Evolutionary conservation across 108 stramenopile genomes (phyloP).

Genomic region (Cyclotella cryptica): DNA sequence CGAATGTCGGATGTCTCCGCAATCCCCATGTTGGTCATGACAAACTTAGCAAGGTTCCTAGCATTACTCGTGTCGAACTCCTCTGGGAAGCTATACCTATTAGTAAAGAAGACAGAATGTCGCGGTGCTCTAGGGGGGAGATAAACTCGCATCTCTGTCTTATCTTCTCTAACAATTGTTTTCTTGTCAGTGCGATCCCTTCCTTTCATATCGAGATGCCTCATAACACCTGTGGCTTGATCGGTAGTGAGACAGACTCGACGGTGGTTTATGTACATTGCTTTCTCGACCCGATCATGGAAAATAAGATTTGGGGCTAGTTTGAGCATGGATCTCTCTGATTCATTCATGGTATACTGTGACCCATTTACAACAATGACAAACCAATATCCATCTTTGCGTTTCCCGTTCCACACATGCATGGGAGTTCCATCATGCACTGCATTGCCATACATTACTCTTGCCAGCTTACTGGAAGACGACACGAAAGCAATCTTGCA

Average conservation of each 20-base stretch:
- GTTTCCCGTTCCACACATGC: constrained; percentile 59
- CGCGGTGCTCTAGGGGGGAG: constrained; percentile 49
- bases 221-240: constrained; percentile 44
- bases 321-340: constrained; percentile 67
- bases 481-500: constrained; percentile 84
- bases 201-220: constrained; percentile 35
- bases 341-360: constrained; percentile 55
- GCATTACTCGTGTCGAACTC: constrained; percentile 35
- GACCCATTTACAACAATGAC: constrained; percentile 51
- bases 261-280: constrained; percentile 63
- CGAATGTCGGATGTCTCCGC: constrained; percentile 38
- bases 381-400: constrained; percentile 61
- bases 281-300: constrained; percentile 51
- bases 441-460: constrained; percentile 25
- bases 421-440: constrained; percentile 10
- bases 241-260: constrained; percentile 41
- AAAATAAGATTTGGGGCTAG: constrained; percentile 65
- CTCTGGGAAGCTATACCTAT: constrained; percentile 14
- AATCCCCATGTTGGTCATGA: constrained; percentile 49
- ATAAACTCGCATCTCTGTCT: constrained; percentile 27
- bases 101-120: constrained; percentile 49
- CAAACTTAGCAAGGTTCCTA: constrained; percentile 43
- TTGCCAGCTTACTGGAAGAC: constrained; percentile 55
- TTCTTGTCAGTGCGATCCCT: constrained; percentile 33
- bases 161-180: constrained; percentile 26